Evolutionary conservation across 768 basidiomycete species (phyloP).

Genomic region (Royoungia palumana): DNA sequence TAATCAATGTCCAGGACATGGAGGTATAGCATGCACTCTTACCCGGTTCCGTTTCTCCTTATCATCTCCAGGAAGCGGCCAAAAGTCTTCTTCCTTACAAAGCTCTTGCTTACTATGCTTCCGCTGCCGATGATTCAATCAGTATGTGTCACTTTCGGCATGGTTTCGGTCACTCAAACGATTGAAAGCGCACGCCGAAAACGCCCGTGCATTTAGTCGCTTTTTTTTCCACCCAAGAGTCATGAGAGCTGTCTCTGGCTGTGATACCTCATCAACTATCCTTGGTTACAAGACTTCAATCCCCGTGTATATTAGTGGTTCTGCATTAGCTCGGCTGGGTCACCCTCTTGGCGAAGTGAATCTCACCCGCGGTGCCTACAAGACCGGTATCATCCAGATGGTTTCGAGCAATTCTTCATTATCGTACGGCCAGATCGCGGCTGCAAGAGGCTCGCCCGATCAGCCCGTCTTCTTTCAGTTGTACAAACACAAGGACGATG

Average conservation of each 20-base stretch:
- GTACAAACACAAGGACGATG: constrained; percentile 75
- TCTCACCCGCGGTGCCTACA: constrained; percentile 66
- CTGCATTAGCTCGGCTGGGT: constrained; percentile 81
- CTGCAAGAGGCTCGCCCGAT: constrained; percentile 46
- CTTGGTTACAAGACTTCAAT: constrained; percentile 69
- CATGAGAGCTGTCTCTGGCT: constrained; percentile 59
- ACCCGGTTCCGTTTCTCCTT: background rate
- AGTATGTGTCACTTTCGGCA: constrained; percentile 43
- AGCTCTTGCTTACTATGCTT: constrained; percentile 81
- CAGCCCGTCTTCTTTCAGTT: constrained; percentile 80
- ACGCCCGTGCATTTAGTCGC: constrained; percentile 74
- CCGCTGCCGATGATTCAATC: constrained; percentile 82
- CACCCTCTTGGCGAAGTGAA: constrained; percentile 90
- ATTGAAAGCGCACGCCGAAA: constrained; percentile 56
- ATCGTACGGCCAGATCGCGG: constrained; percentile 60
- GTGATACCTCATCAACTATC: constrained; percentile 69
- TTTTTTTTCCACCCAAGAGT: constrained; percentile 88
- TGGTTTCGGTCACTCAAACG: constrained; percentile 12
- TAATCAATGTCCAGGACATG: constrained; percentile 77
- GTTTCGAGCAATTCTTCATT: constrained; percentile 76
- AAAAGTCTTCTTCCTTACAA: constrained; percentile 67
- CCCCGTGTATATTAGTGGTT: constrained; percentile 80
- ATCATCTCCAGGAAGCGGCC: constrained; percentile 56
- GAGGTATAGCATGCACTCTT: constrained; percentile 47
- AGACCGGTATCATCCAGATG: constrained; percentile 77